Conservation (phyloP, 768 basidiomycete genomes). For the Neoboletus brunneissimus region DNA sequence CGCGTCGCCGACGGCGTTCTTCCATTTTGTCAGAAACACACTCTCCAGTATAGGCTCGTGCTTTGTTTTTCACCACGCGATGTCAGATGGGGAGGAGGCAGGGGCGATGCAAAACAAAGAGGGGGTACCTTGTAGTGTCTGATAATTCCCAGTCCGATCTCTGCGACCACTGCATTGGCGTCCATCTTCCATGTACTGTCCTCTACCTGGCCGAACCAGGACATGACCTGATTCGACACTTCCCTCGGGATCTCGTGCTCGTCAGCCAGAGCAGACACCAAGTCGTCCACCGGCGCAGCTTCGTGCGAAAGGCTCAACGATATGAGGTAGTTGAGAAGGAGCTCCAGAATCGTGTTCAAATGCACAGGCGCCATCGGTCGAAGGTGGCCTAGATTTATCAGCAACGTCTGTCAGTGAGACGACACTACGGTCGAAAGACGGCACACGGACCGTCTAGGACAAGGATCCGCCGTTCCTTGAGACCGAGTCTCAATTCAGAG, state of each 20-base stretch:
- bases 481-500: constrained; percentile 59
- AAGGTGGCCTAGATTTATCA: constrained; percentile 51
- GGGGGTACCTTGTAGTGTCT: constrained; percentile 51
- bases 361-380: constrained; percentile 68
- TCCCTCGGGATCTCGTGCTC: constrained; percentile 67
- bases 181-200: constrained; percentile 67
- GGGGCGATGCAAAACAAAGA: background rate
- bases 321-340: constrained; percentile 72
- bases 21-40: constrained; percentile 68
- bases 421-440: background rate
- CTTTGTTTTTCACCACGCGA: constrained; percentile 34
- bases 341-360: constrained; percentile 68
- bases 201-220: constrained; percentile 73
- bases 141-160: constrained; percentile 77
- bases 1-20: constrained; percentile 68
- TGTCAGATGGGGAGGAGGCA: background rate
- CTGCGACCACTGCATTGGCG: constrained; percentile 55
- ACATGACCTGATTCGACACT: constrained; percentile 67
- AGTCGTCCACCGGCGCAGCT: constrained; percentile 53
- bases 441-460: constrained; percentile 55
- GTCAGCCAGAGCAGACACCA: constrained; percentile 59
- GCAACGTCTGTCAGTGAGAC: background rate
- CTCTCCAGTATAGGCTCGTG: constrained; percentile 55
- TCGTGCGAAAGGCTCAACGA: constrained; percentile 54
- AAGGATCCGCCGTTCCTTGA: constrained; percentile 70